A percentile compares a stretch with the other conserved stretches of the same genome.
Evolutionary conservation across 1,139 yeast species (phyloP).

Genomic region (Magnusiomyces starmeri): DNA sequence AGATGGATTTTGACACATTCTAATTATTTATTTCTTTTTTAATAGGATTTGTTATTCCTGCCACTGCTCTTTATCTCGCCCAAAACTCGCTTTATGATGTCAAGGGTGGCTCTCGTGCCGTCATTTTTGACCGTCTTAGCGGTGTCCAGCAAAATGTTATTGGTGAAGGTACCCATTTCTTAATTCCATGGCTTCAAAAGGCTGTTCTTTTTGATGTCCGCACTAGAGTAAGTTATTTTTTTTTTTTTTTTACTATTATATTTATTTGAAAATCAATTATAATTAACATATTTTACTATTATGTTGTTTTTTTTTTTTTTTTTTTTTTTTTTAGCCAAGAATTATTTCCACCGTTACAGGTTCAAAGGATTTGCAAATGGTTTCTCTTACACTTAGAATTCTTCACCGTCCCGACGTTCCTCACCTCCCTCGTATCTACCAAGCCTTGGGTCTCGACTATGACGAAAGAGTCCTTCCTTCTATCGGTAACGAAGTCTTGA

Average conservation of each 20-base stretch:
- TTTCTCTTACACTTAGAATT: constrained; percentile 84
- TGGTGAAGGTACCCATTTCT: constrained; percentile 96
- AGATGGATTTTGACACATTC: not conserved
- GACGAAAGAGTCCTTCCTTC: constrained; percentile 97
- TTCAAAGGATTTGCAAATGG: constrained; percentile 94
- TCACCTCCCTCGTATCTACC: constrained; percentile 79
- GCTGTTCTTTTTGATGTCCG: constrained; percentile 88
- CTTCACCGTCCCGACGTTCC: constrained; percentile 88
- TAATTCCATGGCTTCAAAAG: constrained; percentile 92
- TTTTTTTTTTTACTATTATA: too few species aligned
- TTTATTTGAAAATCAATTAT: too few species aligned
- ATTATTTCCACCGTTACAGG: constrained; percentile 94
- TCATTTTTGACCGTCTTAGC: constrained; percentile 80
- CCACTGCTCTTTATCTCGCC: constrained; percentile 22
- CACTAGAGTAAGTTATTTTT: constrained; percentile 37
- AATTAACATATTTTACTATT: too few species aligned
- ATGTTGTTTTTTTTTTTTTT: not conserved
- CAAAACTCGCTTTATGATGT: constrained; percentile 60
- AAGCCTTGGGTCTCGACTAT: constrained; percentile 84
- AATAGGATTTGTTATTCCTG: constrained; percentile 27
- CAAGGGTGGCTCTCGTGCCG: constrained; percentile 92
- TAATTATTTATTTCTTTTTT: not conserved
- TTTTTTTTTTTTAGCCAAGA: constrained; percentile 47
- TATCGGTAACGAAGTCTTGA: constrained; percentile 91
- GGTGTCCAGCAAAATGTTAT: constrained; percentile 84